Evolutionary conservation across 352 stramenopile species (phyloP).

Genomic region (Thraustochytrium striatum): DNA sequence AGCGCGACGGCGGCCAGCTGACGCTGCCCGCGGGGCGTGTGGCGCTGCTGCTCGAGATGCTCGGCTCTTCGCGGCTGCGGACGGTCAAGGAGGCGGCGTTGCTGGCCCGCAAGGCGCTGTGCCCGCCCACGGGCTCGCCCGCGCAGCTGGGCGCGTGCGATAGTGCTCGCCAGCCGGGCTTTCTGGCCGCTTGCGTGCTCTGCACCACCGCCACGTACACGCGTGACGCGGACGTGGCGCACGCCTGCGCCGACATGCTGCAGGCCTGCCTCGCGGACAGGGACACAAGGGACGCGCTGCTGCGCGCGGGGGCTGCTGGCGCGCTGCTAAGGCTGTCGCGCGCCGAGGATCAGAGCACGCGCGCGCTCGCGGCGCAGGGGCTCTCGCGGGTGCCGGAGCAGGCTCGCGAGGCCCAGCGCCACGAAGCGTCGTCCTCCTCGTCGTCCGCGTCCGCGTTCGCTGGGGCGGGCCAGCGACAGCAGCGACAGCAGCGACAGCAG

Average conservation of each 20-base stretch:
- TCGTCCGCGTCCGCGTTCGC: background rate
- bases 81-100: no score
- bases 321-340: background rate
- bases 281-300: no score
- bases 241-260: no score
- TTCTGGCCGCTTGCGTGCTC: no score
- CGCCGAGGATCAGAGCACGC: background rate
- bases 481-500: background rate
- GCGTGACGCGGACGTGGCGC: no score
- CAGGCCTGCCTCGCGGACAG: no score
- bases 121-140: no score
- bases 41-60: slow-evolving; percentile 26
- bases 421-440: background rate
- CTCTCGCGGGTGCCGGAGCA: background rate
- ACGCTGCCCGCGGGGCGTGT: background rate
- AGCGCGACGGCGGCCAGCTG: background rate
- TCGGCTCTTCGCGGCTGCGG: no score
- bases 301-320: background rate
- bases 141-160: no score
- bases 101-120: no score
- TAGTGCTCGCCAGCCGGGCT: no score
- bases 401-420: background rate
- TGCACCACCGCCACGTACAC: no score
- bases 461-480: background rate
- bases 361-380: background rate